Evolutionary conservation across 2,329 filamentous ascomycete genomes (phyloP).

Genomic region (Alternaria burnsii): DNA sequence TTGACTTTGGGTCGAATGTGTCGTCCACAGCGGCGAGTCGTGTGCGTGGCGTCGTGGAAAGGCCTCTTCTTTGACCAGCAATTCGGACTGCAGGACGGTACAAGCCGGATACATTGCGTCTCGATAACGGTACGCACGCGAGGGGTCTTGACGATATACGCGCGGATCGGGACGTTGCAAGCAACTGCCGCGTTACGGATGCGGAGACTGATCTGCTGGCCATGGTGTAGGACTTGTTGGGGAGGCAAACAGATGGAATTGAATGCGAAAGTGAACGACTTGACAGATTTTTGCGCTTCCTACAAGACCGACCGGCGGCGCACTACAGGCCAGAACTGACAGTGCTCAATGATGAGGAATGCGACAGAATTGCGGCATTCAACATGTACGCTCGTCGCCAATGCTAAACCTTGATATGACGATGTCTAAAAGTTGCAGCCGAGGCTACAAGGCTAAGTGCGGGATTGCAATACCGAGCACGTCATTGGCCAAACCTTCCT

Average conservation of each 20-base stretch:
- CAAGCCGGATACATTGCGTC: slow-evolving; percentile 25
- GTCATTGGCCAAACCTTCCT: slow-evolving; percentile 29
- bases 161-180: slow-evolving; percentile 30
- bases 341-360: slow-evolving; percentile 14
- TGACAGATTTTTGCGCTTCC: neutral
- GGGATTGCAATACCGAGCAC: slow-evolving; percentile 29
- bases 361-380: slow-evolving; percentile 17
- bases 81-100: slow-evolving; percentile 47
- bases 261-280: neutral
- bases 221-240: slow-evolving; percentile 34
- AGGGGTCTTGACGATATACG: slow-evolving; percentile 32
- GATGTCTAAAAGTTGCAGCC: slow-evolving; percentile 33
- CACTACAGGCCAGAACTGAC: slow-evolving; percentile 3
- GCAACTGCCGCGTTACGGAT: slow-evolving; percentile 38
- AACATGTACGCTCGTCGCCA: slow-evolving; percentile 17
- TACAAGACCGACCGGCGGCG: slow-evolving; percentile 1
- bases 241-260: slow-evolving; percentile 5
- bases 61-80: slow-evolving; percentile 49
- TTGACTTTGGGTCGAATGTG: slow-evolving; percentile 56
- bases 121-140: slow-evolving; percentile 24
- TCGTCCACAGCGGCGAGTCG: slow-evolving; percentile 51
- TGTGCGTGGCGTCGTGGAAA: slow-evolving; percentile 44
- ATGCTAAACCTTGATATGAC: slow-evolving; percentile 30
- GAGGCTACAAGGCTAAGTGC: slow-evolving; percentile 39
- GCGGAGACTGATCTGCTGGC: slow-evolving; percentile 42